Conservation (phyloP, 306 rosid genomes). For the Fagus sylvatica region DNA sequence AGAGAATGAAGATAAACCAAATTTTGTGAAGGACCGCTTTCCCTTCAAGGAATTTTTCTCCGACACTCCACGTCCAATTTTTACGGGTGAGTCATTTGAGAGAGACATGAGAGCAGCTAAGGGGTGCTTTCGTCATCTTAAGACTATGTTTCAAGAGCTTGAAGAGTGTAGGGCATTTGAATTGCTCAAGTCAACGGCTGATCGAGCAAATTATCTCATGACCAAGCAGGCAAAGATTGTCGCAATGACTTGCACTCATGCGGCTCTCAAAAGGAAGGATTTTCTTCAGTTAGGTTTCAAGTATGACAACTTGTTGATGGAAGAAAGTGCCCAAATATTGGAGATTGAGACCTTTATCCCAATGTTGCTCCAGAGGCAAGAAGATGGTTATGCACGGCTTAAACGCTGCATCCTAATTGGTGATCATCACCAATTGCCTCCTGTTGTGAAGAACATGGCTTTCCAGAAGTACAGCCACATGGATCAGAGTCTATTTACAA, state of each 20-base stretch:
- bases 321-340: slow-evolving; percentile 98
- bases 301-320: slow-evolving; percentile 99
- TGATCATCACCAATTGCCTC: slow-evolving; percentile 99
- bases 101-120: slow-evolving; percentile 85
- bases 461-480: slow-evolving; percentile 97
- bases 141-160: slow-evolving; percentile 95
- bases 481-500: slow-evolving; percentile 96
- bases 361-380: slow-evolving; percentile 98
- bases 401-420: slow-evolving; percentile 97
- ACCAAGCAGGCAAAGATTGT: slow-evolving; percentile 99
- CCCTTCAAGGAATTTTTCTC: slow-evolving; percentile 93
- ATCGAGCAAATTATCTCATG: slow-evolving; percentile 94
- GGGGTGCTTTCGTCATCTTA: slow-evolving; percentile 90
- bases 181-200: slow-evolving; percentile 94
- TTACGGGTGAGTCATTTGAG: slow-evolving; percentile 84
- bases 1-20: slow-evolving; percentile 62
- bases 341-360: slow-evolving; percentile 99
- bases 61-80: slow-evolving; percentile 62
- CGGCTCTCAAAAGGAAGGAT: slow-evolving; percentile 95
- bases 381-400: slow-evolving; percentile 97
- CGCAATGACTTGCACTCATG: slow-evolving; percentile 99
- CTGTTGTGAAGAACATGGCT: slow-evolving; percentile 99
- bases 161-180: slow-evolving; percentile 99
- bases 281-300: slow-evolving; percentile 94
- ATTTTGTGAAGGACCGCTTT: slow-evolving; percentile 78